Percentiles rank a stretch among this genome's conserved stretches.
phyloP scores from a whole-genome alignment of 2,329 filamentous ascomycete genomes.

The Pseudocercospora crystallina region DNA sequence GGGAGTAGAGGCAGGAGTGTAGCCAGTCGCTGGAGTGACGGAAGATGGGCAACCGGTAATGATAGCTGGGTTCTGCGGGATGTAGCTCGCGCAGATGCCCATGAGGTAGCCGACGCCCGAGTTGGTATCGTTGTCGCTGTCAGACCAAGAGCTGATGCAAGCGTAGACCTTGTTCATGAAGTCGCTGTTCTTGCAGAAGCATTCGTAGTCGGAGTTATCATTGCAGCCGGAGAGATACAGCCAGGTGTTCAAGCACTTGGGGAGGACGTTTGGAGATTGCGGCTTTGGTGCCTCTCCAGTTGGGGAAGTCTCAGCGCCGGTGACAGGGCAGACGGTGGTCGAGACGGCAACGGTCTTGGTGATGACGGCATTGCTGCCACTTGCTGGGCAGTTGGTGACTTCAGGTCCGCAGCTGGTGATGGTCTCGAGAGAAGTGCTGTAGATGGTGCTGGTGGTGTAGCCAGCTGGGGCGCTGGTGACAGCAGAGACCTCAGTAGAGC shows the following conservation, averaged over 20 bases:
- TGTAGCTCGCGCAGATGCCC: conserved; percentile 80
- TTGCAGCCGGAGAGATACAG: conserved; percentile 70
- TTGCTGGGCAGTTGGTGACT: conserved; percentile 39
- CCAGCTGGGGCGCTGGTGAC: conserved; percentile 22
- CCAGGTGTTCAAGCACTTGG: conserved; percentile 91
- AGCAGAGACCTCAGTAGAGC: conserved; percentile 18
- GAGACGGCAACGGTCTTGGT: conserved; percentile 24
- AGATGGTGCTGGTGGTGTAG: conserved; percentile 21
- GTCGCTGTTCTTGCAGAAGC: conserved; percentile 79
- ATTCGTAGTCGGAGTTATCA: conserved; percentile 77
- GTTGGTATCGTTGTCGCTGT: conserved; percentile 63
- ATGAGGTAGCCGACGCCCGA: conserved; percentile 80
- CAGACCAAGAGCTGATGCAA: conserved; percentile 77
- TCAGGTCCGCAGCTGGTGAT: conserved; percentile 41
- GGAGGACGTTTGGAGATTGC: conserved; percentile 68
- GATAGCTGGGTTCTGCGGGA: conserved; percentile 78
- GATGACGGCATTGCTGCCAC: conserved; percentile 14
- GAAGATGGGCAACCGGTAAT: conserved; percentile 68
- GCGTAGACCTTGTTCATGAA: conserved; percentile 78
- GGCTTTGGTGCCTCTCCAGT: conserved; percentile 19
- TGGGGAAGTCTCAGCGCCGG: too few relatives aligned
- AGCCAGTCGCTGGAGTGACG: conserved; percentile 49
- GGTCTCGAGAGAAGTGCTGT: conserved; percentile 36
- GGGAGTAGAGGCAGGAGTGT: conserved; percentile 15
- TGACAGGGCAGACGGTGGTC: conserved; percentile 31